A percentile compares a stretch with the other conserved stretches of the same genome.
Conservation (phyloP, 257 asterid genomes). For the Thymus mandschuricus region DNA sequence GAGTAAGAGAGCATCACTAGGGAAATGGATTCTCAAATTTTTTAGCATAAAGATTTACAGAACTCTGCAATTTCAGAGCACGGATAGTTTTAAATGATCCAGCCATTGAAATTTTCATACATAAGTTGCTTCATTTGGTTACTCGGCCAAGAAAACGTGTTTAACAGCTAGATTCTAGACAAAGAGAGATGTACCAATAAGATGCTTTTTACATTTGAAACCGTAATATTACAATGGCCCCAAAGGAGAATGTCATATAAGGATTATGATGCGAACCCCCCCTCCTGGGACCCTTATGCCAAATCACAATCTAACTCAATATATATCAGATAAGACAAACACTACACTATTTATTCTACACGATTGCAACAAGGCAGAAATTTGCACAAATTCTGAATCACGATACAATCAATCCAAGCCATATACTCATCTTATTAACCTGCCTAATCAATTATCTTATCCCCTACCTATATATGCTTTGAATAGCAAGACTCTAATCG, state of each 20-base stretch:
- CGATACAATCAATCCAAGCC: constrained; percentile 20
- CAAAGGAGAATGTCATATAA: constrained; percentile 1
- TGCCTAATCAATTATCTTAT: constrained; percentile 15
- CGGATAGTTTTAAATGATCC: no score
- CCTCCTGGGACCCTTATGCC: constrained; percentile 14
- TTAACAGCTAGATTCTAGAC: not conserved
- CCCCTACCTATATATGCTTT: constrained; percentile 4
- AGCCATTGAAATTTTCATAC: no score
- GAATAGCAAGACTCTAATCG: constrained; percentile 26
- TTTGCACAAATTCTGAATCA: constrained; percentile 27
- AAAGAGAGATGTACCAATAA: not conserved
- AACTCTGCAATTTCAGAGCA: no score
- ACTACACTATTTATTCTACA: constrained; percentile 21
- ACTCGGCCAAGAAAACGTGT: not conserved
- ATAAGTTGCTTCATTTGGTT: not conserved
- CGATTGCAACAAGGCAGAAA: not conserved
- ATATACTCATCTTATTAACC: constrained; percentile 27
- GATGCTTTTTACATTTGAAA: not conserved
- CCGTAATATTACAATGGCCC: constrained; percentile 22
- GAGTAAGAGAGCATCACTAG: no score
- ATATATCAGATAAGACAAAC: not conserved
- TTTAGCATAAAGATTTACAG: no score
- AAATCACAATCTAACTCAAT: constrained; percentile 21
- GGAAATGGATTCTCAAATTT: no score
- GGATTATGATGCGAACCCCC: not conserved